Evolutionary conservation across 108 stramenopile genomes (phyloP), one percentile per base, ranked within the genome.

Genomic region (Pseudonitzschia delicatissima): DNA sequence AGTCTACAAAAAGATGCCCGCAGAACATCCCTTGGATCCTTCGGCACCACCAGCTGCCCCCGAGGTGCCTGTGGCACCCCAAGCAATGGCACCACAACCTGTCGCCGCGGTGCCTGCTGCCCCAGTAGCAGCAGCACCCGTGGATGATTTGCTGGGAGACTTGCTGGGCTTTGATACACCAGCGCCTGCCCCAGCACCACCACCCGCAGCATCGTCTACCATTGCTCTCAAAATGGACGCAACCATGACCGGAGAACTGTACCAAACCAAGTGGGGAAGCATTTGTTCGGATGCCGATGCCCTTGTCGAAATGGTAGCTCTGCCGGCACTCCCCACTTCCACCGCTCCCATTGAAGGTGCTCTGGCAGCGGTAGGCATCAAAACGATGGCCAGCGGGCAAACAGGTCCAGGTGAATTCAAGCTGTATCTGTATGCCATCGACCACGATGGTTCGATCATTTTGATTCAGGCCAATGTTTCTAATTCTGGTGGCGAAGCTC

Each of bases 361-460:
- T 7, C 62, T 94, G 40, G 70, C 80, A 7, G 51, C 58, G 12
- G 58, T 68, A 48, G 58, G 70, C 52, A 66, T 96, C 26, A 70
- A 73, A 51, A 94, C 93, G 33, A 96, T 96, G 91, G 96, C 96
- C 0, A 93, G 92, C 68, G 96, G 96, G 48, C 93, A 96, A 59
- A 70, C 93, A 45, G 45, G 45, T 45, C 84, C 83, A 8, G 74
- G 68, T 3, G 90, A 93, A 64, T 82, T 92, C 79, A 96, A 96
- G 67, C 89, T 96, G 74, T 96, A 92, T 71, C 58, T 96, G 35
- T 96, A 92, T 51, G 85, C 85, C 3, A 26, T 39, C 23, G 72
- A 88, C 62, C 88, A 93, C 36, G 51, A 63, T 8, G 87, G 87
- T 53, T 62, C 61, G 18, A 66, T 77, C 11, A 77, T 91, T 39